Base-by-base conservation (phyloP, 2,329 filamentous ascomycete species). In the Eutypa lata region DNA sequence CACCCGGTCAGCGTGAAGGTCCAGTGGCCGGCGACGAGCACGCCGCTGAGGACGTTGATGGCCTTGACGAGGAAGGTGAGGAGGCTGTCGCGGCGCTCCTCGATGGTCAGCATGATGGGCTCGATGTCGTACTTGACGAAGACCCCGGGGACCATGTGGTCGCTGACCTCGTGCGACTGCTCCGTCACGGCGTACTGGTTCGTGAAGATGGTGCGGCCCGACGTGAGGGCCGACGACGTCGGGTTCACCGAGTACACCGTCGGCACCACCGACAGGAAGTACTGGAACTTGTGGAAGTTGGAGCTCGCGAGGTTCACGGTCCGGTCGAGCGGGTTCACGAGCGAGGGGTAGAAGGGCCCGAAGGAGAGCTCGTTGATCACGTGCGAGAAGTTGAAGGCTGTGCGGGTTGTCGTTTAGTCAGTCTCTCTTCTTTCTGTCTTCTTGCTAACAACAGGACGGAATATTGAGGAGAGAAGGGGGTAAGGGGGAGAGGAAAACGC, bases 111-210 rank as follows among this genome's bases (percentile, higher is more conserved):
- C 69, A 94, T 76, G 63, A 99, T 92, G 1, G 94, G 94, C 77
- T 99, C 94, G 63, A 99, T 97, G 69, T 97, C 93, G 74, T 96
- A 99, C 76, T 97, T 99, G 81, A 99, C 90, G 70, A 97, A 99
- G 57, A 99, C 85, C 31, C 94, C 94, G 0, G 94, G 94, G 1
- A 97, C 83, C 53, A 77, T 75, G 61, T 78, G 84, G 64, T 95
- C 88, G 51, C 79, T 76, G 42, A 95, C 81, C 35, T 78, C 74
- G 64, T 86, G 83, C 62, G 82, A 88, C 76, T 97, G 92, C 67
- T 92, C 90, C 1, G 92, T 97, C 0, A 96, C 94, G 55, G 93
- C 94, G 76, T 99, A 99, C 73, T 99, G 94, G 77, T 99, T 99
- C 16, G 94, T 97, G 72, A 88, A 84, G 67, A 99, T 85, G 50